Evolutionary conservation across 305 asterid genomes (phyloP).

Genomic region (Andrographis paniculata): DNA sequence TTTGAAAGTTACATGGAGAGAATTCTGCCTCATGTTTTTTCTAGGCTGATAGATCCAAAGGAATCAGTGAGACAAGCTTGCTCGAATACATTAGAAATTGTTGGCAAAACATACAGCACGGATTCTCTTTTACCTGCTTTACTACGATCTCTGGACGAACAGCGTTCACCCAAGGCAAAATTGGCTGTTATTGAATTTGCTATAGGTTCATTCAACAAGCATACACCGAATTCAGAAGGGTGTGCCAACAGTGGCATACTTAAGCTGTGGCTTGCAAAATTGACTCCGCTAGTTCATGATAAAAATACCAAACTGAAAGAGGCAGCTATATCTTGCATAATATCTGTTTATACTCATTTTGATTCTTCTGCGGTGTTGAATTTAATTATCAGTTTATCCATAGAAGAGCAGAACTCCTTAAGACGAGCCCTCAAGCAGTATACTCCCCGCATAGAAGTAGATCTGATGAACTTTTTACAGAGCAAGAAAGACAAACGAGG

Average conservation of each 20-base stretch:
- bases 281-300: conserved; percentile 86
- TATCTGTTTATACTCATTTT: conserved; percentile 80
- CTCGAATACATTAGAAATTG: conserved; percentile 79
- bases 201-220: conserved; percentile 86
- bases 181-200: conserved; percentile 96
- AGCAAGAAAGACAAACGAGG: conserved; percentile 92
- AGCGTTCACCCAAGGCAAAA: conserved; percentile 98
- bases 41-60: conserved; percentile 95
- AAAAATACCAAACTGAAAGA: conserved; percentile 90
- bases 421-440: conserved; percentile 94
- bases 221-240: conserved; percentile 72
- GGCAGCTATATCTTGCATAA: conserved; percentile 85
- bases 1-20: conserved; percentile 98
- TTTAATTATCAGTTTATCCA: conserved; percentile 84
- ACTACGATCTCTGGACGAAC: conserved; percentile 95
- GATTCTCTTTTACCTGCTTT: conserved; percentile 94
- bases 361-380: conserved; percentile 76
- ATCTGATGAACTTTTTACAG: conserved; percentile 86
- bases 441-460: conserved; percentile 99
- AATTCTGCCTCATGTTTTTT: conserved; percentile 93
- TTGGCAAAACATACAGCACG: conserved; percentile 81
- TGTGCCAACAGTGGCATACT: conserved; percentile 81
- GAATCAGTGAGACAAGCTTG: conserved; percentile 96
- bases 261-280: conserved; percentile 91
- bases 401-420: conserved; percentile 92